A percentile compares a stretch with the other conserved stretches of the same genome.
These are phyloP conservation scores for Cochlearia excelsa DNA, from an alignment of 345 rosid species.

Conservation along the genomic window DNA sequence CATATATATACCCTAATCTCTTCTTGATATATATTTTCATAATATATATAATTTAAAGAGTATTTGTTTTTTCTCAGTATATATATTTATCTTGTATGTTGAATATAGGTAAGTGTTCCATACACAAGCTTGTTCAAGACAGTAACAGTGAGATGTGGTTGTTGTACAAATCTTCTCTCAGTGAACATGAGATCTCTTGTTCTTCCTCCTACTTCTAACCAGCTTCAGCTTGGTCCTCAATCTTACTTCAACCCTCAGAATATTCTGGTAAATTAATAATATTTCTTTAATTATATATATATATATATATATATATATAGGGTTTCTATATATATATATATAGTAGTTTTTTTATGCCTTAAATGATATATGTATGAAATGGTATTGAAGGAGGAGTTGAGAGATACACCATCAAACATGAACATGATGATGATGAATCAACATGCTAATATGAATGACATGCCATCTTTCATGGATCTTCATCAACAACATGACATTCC, in stretches of 20 bases:
- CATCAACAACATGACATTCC: slow-evolving; percentile 54
- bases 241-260: slow-evolving; percentile 74
- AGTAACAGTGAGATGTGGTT: slow-evolving; percentile 94
- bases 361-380: neutral
- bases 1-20: neutral
- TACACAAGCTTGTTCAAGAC: slow-evolving; percentile 93
- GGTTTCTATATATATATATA: neutral
- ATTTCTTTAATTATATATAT: neutral
- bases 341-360: neutral
- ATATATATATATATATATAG: neutral
- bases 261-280: slow-evolving; percentile 46
- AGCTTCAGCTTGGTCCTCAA: slow-evolving; percentile 63
- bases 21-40: neutral
- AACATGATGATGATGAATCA: slow-evolving; percentile 63
- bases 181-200: slow-evolving; percentile 69
- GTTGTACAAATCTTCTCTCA: slow-evolving; percentile 86
- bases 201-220: slow-evolving; percentile 76
- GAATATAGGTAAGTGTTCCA: slow-evolving; percentile 84
- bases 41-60: too few species aligned
- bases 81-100: neutral
- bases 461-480: slow-evolving; percentile 45
- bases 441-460: slow-evolving; percentile 57
- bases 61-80: too few species aligned
- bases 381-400: slow-evolving; percentile 70
- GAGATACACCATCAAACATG: slow-evolving; percentile 63